phyloP scores from a whole-genome alignment of 352 stramenopile species.

The Thraustotheca clavata region DNA sequence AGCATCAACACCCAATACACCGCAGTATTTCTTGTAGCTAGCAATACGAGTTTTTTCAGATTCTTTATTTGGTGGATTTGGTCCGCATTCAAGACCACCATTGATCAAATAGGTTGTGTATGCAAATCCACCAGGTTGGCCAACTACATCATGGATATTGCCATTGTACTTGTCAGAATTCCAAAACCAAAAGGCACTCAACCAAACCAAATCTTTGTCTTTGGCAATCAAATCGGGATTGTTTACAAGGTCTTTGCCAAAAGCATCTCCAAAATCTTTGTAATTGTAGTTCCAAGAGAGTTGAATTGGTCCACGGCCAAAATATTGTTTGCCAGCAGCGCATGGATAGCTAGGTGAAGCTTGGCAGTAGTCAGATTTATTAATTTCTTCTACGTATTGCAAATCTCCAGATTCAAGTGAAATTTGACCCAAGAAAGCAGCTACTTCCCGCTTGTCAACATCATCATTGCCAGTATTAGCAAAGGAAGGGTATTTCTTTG shows the following conservation, averaged over 20 bases:
- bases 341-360: constrained; percentile 27
- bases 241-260: constrained; percentile 33
- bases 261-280: constrained; percentile 28
- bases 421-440: constrained; percentile 38
- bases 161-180: constrained; percentile 34
- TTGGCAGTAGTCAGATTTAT: constrained; percentile 37
- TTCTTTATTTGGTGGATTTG: constrained; percentile 25
- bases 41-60: constrained; percentile 33
- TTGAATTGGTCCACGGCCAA: constrained; percentile 38
- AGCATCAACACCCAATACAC: constrained; percentile 1
- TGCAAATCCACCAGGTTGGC: constrained; percentile 31
- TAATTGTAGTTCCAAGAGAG: constrained; percentile 56
- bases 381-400: constrained; percentile 35
- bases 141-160: constrained; percentile 36
- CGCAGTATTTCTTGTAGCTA: constrained; percentile 12
- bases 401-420: constrained; percentile 39
- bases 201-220: constrained; percentile 31
- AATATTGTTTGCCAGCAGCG: constrained; percentile 31
- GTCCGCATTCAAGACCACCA: constrained; percentile 36
- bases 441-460: constrained; percentile 35
- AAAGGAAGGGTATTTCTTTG: constrained; percentile 31
- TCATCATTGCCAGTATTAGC: constrained; percentile 35
- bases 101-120: constrained; percentile 41
- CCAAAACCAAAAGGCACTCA: constrained; percentile 47
- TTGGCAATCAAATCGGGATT: constrained; percentile 35